Evolutionary conservation across 352 stramenopile species (phyloP), one percentile per base, ranked within the genome.

Genomic region (Globisporangium spiculum): DNA sequence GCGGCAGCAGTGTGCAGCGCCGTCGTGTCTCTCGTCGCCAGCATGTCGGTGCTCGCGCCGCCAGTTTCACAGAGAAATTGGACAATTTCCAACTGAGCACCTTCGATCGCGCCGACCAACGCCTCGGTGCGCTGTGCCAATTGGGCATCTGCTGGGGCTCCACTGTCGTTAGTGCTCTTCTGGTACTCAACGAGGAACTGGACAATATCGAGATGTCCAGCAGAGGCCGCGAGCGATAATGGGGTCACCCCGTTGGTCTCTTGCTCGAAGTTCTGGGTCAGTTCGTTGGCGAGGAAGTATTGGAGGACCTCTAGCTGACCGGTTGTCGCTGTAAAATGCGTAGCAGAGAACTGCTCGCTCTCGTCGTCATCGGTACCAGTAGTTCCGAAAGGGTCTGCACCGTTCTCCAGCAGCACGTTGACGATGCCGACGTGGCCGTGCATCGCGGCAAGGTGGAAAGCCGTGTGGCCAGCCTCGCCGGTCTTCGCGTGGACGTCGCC

Each of bases 371-470:
- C 26, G 34, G 24, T 6, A 4, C 30, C n/a, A 59, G 27, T n/a
- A 38, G 12, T 20, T 24, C 24, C 54, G 55, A 54, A 59, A 18
- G 62, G n/a, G 8, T 63, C 64, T 4, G 54, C 64, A 5, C 65
- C 57, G 5, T 69, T 66, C 27, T 71, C 75, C 54, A 58, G 26
- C 10, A 68, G 67, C 30, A 52, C 10, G 46, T 65, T 81, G 27
- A 50, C 62, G 38, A 77, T 62, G 0, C 14, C 3, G 50, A 60
- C 30, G 71, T 80, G 32, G 71, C 48, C 66, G 65, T 84, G 5
- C 54, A 84, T 68, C 54, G 72, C 44, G 5, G 67, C 24, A 70
- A 81, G 67, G 55, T 81, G 62, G 24, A 61, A 22, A 48, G 65
- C 44, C 12, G 48, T 52, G 56, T 65, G 57, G 1, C 57, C 58